Percentiles rank a stretch among this genome's conserved stretches.
Conservation (phyloP, 108 stramenopile species). For the Skeletonema tropicum region DNA sequence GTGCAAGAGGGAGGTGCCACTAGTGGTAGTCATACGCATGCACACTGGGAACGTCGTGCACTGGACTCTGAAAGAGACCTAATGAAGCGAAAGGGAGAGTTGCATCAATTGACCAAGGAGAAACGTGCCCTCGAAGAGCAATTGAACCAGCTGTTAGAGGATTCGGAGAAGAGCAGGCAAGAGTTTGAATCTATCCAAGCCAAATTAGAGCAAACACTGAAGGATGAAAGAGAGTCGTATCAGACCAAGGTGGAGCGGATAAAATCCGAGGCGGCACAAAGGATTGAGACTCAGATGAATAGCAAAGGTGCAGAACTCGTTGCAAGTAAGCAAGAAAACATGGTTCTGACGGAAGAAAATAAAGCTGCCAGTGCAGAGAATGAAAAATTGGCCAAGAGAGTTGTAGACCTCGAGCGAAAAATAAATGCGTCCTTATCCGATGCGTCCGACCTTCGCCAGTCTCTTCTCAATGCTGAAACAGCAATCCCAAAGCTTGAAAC, state of each 20-base stretch:
- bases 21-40: background rate
- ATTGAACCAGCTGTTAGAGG: background rate
- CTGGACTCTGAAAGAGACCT: slow-evolving; percentile 1
- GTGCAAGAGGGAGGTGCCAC: background rate
- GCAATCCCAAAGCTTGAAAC: slow-evolving; percentile 7
- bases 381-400: slow-evolving; percentile 28
- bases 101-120: slow-evolving; percentile 4
- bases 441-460: slow-evolving; percentile 1
- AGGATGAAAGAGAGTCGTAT: background rate
- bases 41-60: slow-evolving; percentile 5
- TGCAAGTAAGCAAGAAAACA: slow-evolving; percentile 25
- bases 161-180: background rate
- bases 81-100: background rate
- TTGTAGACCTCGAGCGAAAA: slow-evolving; percentile 30
- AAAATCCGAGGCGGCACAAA: slow-evolving; percentile 2
- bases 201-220: slow-evolving; percentile 6
- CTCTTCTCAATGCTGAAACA: slow-evolving; percentile 17
- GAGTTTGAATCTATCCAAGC: slow-evolving; percentile 1
- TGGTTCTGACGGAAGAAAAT: slow-evolving; percentile 27
- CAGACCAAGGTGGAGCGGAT: background rate
- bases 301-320: background rate
- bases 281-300: slow-evolving; percentile 14
- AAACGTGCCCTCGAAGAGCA: slow-evolving; percentile 4
- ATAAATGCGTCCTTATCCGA: slow-evolving; percentile 13
- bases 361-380: slow-evolving; percentile 23